Conservation (phyloP, 192 early-diverging fungal genomes). For the Backusella tuberculispora region DNA sequence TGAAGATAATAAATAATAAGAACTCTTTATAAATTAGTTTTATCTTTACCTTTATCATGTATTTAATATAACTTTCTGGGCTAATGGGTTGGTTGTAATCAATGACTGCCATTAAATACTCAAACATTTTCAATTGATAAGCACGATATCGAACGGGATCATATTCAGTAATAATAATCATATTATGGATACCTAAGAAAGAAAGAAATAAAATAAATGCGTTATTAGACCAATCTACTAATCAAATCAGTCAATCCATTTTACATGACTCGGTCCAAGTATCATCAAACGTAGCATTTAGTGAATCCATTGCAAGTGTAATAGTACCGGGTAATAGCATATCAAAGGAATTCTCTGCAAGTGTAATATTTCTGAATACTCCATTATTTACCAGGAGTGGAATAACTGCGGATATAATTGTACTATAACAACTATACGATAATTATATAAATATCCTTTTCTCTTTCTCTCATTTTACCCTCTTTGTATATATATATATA, state of each 20-base stretch:
- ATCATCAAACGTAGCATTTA: constrained; percentile 32
- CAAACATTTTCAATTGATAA: constrained; percentile 21
- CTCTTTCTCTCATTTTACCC: not conserved
- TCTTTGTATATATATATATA: not conserved
- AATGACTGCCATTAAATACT: not conserved
- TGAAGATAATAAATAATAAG: too few relatives aligned
- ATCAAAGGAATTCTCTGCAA: constrained; percentile 30
- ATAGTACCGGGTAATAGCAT: constrained; percentile 35
- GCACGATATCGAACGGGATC: constrained; percentile 6
- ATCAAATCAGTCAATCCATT: not conserved
- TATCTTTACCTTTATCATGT: constrained; percentile 16
- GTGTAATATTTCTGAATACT: not conserved
- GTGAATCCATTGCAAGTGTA: constrained; percentile 39
- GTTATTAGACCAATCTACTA: not conserved
- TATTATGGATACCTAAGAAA: not conserved
- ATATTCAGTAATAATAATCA: constrained; percentile 3
- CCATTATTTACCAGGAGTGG: constrained; percentile 10
- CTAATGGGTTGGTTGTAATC: not conserved
- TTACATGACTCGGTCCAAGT: constrained; percentile 51
- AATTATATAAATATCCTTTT: not conserved
- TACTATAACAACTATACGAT: constrained; percentile 40
- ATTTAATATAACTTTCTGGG: not conserved
- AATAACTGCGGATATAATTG: constrained; percentile 29
- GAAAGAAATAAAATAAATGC: too few relatives aligned
- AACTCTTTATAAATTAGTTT: not conserved